Evolutionary conservation across 2,329 filamentous ascomycete species (phyloP), one percentile per base, ranked within the genome.

Genomic region (Talaromyces sp.): DNA sequence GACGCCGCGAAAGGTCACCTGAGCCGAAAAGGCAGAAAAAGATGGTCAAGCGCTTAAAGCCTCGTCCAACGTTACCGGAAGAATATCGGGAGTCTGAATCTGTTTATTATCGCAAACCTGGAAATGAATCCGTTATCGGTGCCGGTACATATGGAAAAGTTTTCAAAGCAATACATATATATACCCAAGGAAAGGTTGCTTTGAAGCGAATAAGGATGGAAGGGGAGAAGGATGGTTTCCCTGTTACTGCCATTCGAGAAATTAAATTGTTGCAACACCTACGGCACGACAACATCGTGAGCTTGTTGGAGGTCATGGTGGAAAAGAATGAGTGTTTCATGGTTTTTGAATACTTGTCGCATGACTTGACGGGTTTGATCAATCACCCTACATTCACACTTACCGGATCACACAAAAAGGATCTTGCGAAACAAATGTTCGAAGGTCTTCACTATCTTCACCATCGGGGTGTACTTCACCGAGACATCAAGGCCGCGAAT

Each of bases 151-250:
- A 97, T 69, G 95, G 89, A 65, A 93, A 98, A 78, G 95, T 98
- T n/a, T 92, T 96, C 76, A 95, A 95, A 70, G 95, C 92, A 62
- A 86, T 87, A 62, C 92, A 91, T 61, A 87, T 87, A 67, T 90
- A 87, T 71, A 92, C 87, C 0, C 89, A 92, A 63, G 84, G 85
- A 12, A 79, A 94, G 62, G 91, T 96, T 61, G 95, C 95, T 3
- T 78, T 99, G 72, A 99, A 99, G 81, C 98, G 98, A 83, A 99
- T 99, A 68, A 87, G 98, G 66, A 97, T 98, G 91, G 95, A 99
- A 76, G 96, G 97, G 71, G 95, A 99, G 79, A 98, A 98, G 74
- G 95, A 99, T 76, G 95, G 95, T 73, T 99, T 99, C 68, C 95
- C 95, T 10, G 97, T 99, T 64, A 99, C 95, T 0, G 94, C 95